These are phyloP conservation scores for Dactylorhiza incarnata DNA, from an alignment of 106 monocot species.

Conservation along the genomic window DNA sequence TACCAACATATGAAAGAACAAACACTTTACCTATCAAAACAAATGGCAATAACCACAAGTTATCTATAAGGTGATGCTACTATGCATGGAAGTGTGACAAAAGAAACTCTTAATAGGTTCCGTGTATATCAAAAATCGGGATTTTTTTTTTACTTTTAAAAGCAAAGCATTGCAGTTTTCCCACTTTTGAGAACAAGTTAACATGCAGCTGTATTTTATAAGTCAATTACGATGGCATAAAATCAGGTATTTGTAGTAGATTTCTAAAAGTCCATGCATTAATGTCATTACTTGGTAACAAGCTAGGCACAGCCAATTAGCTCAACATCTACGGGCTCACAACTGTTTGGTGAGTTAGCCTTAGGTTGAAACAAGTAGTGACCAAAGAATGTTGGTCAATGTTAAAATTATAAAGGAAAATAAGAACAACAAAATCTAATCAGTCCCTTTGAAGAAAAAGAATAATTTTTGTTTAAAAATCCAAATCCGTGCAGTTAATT, in stretches of 20 bases:
- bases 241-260: too few species aligned
- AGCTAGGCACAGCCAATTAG: background rate
- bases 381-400: background rate
- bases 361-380: background rate
- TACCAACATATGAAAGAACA: background rate
- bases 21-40: background rate
- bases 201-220: too few species aligned
- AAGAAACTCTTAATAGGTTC: too few species aligned
- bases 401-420: background rate
- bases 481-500: background rate
- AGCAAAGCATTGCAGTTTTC: too few species aligned
- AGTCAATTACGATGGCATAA: too few species aligned
- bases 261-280: too few species aligned
- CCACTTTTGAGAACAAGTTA: too few species aligned
- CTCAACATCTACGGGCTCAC: background rate
- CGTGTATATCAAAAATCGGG: too few species aligned
- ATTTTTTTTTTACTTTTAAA: too few species aligned
- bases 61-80: background rate
- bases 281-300: background rate
- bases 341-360: background rate
- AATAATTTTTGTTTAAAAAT: background rate
- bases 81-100: too few species aligned
- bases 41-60: background rate
- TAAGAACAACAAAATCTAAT: background rate
- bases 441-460: background rate